These are phyloP conservation scores for Phaseolus lunatus DNA, from an alignment of 306 rosid species.

Conservation along the genomic window DNA sequence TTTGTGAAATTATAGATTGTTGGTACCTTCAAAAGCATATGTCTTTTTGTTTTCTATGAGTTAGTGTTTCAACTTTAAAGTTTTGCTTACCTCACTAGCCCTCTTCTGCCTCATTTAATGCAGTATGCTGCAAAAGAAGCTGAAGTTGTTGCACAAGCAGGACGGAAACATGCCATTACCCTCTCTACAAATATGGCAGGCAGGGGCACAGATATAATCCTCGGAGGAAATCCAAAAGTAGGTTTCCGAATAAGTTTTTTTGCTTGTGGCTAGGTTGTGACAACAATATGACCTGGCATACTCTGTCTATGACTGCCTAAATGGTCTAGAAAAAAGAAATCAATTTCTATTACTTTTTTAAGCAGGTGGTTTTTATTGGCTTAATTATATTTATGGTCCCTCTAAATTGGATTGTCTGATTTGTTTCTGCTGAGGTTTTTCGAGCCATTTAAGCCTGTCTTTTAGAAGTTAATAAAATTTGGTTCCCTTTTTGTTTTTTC, in stretches of 20 bases:
- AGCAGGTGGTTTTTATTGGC: slow-evolving; percentile 28
- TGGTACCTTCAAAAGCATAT: slow-evolving; percentile 37
- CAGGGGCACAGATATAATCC: slow-evolving; percentile 98
- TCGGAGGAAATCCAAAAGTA: slow-evolving; percentile 99
- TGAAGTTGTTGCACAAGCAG: slow-evolving; percentile 95
- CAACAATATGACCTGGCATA: slow-evolving; percentile 26
- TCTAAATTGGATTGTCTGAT: background rate
- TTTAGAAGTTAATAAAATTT: background rate
- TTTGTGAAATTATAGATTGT: slow-evolving; percentile 50
- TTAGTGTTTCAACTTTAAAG: background rate
- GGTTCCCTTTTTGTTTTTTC: background rate
- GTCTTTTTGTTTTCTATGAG: slow-evolving; percentile 31
- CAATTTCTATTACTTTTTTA: slow-evolving; percentile 25
- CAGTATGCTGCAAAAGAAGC: slow-evolving; percentile 99
- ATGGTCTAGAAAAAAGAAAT: slow-evolving; percentile 31
- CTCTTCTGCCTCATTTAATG: slow-evolving; percentile 7
- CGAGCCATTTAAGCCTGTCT: background rate
- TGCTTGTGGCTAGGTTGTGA: slow-evolving; percentile 35
- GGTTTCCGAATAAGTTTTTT: slow-evolving; percentile 46
- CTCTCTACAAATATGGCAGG: slow-evolving; percentile 99
- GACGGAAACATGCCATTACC: slow-evolving; percentile 91
- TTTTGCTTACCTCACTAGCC: slow-evolving; percentile 32
- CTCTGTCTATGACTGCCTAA: slow-evolving; percentile 2
- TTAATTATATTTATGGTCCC: background rate
- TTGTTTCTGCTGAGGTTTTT: background rate